Base-by-base conservation (phyloP, 1,284 basidiomycete species). In the Malassezia arunalokei region DNA sequence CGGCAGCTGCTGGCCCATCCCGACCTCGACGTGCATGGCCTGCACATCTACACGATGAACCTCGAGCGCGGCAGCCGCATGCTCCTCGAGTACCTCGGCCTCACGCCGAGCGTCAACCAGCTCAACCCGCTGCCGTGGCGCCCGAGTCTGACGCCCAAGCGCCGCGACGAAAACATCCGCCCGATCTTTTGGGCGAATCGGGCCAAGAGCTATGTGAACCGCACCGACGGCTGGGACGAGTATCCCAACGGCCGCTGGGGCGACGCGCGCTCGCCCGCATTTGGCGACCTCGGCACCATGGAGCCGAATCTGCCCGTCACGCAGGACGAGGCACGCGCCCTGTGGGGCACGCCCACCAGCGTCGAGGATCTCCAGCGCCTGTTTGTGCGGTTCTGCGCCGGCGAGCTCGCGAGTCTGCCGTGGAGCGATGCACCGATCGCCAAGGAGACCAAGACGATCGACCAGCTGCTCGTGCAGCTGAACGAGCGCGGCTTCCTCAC, bases 201-300 rank as follows among this genome's bases (percentile, higher is more conserved):
- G 30, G 64, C 62, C 8, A 67, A 64, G 57, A 63, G 59, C 43
- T 69, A 71, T 51, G 63, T 71, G 44, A 63, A 66, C 56, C 73
- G 66, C 49, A 75, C 68, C 47, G 71, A 67, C 60, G 65, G 50
- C 68, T 99, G 92, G 92, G 92, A 99, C 75, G 94, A 98, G 75
- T 98, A 92, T 75, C 92, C 92, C 42, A 98, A 98, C 74, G 94
- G 92, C 61, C 86, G 92, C 59, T 98, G 94, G 71, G 94, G 92
- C 65, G 92, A 98, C 75, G 85, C 91, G 11, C 82, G 92, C 28
- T 87, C 85, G 79, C 92, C 92, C 20, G 94, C 94, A 2, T 98
- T 94, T 65, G 92, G 92, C 68, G 94, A 98, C 75, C 78, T 96
- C 52, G 92, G 98, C 68, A 91, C 90, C 3, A 96, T 92, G 73